Percentiles rank a stretch among this genome's conserved stretches.
These are phyloP conservation scores for Allium sativum DNA, from an alignment of 106 monocot genomes.

Conservation along the genomic window DNA sequence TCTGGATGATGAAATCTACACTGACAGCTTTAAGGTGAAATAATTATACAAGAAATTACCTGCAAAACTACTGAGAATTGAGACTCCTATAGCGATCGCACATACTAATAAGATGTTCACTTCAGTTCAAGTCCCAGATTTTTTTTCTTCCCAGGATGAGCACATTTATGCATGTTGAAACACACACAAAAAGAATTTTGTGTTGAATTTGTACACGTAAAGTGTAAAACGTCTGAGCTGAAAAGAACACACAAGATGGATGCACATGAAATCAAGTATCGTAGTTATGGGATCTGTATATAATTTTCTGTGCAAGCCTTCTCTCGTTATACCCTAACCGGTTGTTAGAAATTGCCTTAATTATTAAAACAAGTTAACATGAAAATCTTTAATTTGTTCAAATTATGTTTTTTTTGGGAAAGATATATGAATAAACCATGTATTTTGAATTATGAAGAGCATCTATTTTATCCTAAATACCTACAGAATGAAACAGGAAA, in stretches of 20 bases:
- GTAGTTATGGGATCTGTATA: no score
- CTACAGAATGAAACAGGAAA: no score
- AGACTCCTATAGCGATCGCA: background rate
- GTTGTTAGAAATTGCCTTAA: no score
- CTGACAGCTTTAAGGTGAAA: no score
- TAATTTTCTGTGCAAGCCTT: no score
- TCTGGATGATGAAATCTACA: background rate
- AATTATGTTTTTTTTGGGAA: no score
- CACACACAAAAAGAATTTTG: background rate
- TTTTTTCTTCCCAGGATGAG: background rate
- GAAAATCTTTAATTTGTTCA: no score
- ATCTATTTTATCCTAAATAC: no score
- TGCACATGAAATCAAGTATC: background rate
- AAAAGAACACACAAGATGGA: constrained; percentile 4
- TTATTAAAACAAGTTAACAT: no score
- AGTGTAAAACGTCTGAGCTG: background rate
- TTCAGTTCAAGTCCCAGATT: background rate
- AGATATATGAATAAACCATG: no score
- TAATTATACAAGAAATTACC: background rate
- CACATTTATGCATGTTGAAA: background rate
- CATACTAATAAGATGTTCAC: background rate
- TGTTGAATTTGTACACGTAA: background rate
- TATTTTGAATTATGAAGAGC: no score
- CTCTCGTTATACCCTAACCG: no score
- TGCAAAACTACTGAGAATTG: background rate